Conservation (phyloP, 176 grass and related monocot species). For the Hsuehochloa calcarea region DNA sequence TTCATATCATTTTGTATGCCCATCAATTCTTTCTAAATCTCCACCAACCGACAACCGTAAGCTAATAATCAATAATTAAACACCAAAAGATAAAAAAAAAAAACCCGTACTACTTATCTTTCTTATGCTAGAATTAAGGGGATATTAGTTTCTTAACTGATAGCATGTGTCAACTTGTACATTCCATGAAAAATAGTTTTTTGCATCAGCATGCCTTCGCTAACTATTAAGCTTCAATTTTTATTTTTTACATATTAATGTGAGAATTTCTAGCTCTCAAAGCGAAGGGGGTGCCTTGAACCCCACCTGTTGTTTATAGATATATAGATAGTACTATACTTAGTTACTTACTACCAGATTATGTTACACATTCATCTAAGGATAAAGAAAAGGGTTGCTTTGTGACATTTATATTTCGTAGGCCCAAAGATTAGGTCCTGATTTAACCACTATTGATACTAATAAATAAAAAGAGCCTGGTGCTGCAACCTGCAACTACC, state of each 20-base stretch:
- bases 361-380: not conserved
- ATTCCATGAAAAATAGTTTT: not conserved
- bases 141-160: not conserved
- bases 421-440: constrained; percentile 13
- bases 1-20: not conserved
- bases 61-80: not conserved
- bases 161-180: not conserved
- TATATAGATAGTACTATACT: too few species aligned
- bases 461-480: not conserved
- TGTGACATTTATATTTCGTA: not conserved
- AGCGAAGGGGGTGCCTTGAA: too few species aligned
- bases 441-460: not conserved
- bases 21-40: not conserved
- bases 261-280: too few species aligned
- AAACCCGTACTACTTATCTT: not conserved
- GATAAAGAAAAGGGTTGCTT: not conserved
- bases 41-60: not conserved
- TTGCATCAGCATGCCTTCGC: not conserved
- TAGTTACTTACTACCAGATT: not conserved
- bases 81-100: not conserved
- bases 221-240: not conserved
- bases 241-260: too few species aligned
- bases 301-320: too few species aligned
- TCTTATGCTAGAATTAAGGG: not conserved
- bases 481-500: not conserved